Evolutionary conservation across 2,329 filamentous ascomycete species (phyloP).

Genomic region (Cordyceps cateniannulata): DNA sequence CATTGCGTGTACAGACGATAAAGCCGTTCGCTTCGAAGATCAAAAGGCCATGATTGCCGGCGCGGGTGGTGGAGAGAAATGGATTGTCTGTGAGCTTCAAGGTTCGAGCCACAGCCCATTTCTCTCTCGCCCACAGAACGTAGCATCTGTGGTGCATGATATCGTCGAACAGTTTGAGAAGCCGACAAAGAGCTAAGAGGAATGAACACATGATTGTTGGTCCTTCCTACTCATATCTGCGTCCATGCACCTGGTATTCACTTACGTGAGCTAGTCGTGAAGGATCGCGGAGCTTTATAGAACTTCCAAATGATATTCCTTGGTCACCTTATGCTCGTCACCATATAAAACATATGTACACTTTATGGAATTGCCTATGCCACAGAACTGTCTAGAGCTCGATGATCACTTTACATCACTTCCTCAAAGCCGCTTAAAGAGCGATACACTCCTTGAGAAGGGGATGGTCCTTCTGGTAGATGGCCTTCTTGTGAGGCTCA

Average conservation of each 20-base stretch:
- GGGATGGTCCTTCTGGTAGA: slow-evolving; percentile 11
- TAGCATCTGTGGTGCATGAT: not conserved
- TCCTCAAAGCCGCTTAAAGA: not conserved
- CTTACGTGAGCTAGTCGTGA: not conserved
- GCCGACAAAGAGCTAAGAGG: not conserved
- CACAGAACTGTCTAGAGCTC: too few relatives aligned
- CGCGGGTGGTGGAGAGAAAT: not conserved
- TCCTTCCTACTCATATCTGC: too few relatives aligned
- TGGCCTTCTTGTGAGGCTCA: slow-evolving; percentile 12
- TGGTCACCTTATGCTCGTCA: not conserved
- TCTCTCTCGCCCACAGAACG: not conserved
- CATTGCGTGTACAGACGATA: not conserved
- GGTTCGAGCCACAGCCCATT: slow-evolving; percentile 6
- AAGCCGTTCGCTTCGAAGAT: not conserved
- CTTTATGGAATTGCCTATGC: not conserved
- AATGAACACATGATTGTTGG: too few relatives aligned
- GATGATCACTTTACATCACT: not conserved
- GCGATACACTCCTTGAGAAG: slow-evolving; percentile 11
- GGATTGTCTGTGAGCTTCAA: not conserved
- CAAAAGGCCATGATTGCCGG: not conserved
- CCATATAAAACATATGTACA: not conserved
- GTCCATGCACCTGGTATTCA: too few relatives aligned
- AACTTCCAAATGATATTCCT: not conserved
- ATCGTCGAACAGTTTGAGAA: not conserved
- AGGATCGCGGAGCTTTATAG: not conserved